A percentile compares a stretch with the other conserved stretches of the same genome.
Evolutionary conservation across 305 asterid species (phyloP).

Genomic region (Fraxinus xanthoxyloides): DNA sequence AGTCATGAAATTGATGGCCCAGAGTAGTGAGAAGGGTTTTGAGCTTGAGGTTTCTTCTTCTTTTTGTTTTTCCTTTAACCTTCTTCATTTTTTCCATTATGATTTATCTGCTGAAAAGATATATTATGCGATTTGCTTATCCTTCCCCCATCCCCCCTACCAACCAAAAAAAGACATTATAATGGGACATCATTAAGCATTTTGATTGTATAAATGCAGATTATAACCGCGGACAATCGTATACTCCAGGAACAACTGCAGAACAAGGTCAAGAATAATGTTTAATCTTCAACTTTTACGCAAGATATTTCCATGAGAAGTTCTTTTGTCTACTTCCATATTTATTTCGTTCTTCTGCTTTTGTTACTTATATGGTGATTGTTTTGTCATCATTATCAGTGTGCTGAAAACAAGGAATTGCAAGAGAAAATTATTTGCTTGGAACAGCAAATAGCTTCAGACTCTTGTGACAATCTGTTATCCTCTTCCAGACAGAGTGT

Average conservation of each 20-base stretch:
- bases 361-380: constrained; percentile 15
- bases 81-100: constrained; percentile 6
- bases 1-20: constrained; percentile 44
- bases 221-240: constrained; percentile 93
- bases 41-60: constrained; percentile 46
- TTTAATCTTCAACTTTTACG: not conserved
- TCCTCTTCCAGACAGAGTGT: constrained; percentile 42
- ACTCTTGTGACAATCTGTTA: constrained; percentile 32
- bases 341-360: constrained; percentile 5
- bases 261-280: constrained; percentile 55
- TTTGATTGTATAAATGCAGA: constrained; percentile 54
- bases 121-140: not conserved
- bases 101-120: not conserved
- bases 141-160: not conserved
- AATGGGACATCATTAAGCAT: constrained; percentile 9
- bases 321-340: not conserved
- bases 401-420: constrained; percentile 70
- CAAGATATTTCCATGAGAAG: not conserved
- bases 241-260: constrained; percentile 91
- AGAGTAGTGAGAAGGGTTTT: constrained; percentile 48
- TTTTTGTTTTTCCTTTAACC: not conserved
- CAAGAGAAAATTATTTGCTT: constrained; percentile 54
- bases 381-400: constrained; percentile 45
- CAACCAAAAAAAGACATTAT: not conserved
- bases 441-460: constrained; percentile 69